Base-by-base conservation (phyloP, 768 basidiomycete species). In the Naematelia aurantialba region DNA sequence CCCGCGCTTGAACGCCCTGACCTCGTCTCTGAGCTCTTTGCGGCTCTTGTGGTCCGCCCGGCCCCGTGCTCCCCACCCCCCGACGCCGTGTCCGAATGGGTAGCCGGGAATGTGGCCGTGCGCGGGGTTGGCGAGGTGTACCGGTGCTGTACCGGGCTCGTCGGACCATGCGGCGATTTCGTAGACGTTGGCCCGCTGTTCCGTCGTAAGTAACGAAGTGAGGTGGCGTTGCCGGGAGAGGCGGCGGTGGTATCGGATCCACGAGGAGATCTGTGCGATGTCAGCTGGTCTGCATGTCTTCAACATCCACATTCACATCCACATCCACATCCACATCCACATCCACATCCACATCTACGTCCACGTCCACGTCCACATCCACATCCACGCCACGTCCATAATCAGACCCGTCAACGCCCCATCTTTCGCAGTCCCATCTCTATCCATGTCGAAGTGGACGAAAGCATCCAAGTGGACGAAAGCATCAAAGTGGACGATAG, bases 121-220 rank as follows among this genome's bases (percentile, higher is more conserved):
- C 24, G 29, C 21, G 22, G n/a, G n/a, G 21, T 26, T 51, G 24
- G 26, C n/a, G 8, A 8, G 49, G 29, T 26, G 26, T 2, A 63
- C 53, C 8, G 67, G 67, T 13, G 67, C 65, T 2, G 34, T 24
- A 24, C 65, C 65, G 1, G 71, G 71, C 29, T 63, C 58, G 25
- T 69, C 68, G 5, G 71, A 55, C 71, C 71, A 73, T 12, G 71
- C 71, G 0, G 71, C 71, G 3, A 73, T 68, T 29, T 73, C 71
- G 48, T 66, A 73, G 22, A 62, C 63, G 29, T 62, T 67, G 1
- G 68, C 63, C 1, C 55, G 59, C 47, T 73, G 68, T 60, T 73
- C 71, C 3, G 60, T 56, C 25, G 60, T 44, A 1, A 69, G 45
- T 13, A 53, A 48, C 4, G 60, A 13, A 14, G 66, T 55, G 24